Evolutionary conservation across 2,329 filamentous ascomycete genomes (phyloP).

Genomic region (Neoarthrinium moseri): DNA sequence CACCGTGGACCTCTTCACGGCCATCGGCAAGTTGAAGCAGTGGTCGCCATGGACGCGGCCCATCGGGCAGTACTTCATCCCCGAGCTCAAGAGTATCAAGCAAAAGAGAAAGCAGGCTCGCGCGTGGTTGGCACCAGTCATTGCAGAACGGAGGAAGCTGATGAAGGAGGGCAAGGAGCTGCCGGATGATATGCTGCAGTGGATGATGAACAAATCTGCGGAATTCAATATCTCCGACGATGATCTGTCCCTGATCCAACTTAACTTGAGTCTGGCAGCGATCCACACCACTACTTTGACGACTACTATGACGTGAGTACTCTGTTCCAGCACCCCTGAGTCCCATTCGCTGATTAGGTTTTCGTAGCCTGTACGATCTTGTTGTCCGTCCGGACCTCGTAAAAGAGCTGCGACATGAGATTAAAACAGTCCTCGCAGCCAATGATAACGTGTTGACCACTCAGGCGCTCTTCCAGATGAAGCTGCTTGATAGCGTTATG

Average conservation of each 20-base stretch:
- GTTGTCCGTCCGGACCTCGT: conserved; percentile 45
- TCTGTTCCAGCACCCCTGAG: neutral
- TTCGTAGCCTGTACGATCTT: conserved; percentile 47
- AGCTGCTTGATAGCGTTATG: conserved; percentile 35
- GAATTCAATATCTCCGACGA: conserved; percentile 28
- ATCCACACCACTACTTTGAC: conserved; percentile 48
- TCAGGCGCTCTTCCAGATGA: conserved; percentile 33
- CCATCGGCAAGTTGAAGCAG: conserved; percentile 22
- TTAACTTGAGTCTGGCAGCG: conserved; percentile 43
- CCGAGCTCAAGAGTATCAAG: conserved; percentile 32
- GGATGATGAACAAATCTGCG: conserved; percentile 37
- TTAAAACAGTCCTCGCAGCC: conserved; percentile 32
- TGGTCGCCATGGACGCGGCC: conserved; percentile 30
- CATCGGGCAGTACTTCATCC: conserved; percentile 27
- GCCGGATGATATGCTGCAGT: conserved; percentile 45
- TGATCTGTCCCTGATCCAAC: conserved; percentile 37
- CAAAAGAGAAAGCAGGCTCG: conserved; percentile 29
- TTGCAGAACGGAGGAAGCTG: conserved; percentile 27
- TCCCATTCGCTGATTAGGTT: neutral
- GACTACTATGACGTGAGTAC: too few relatives aligned
- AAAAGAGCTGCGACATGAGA: conserved; percentile 50
- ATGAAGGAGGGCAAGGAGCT: conserved; percentile 20
- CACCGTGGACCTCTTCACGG: conserved; percentile 39
- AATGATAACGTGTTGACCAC: conserved; percentile 30
- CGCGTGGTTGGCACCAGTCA: conserved; percentile 33